Conservation (phyloP, 202 grass and related monocot genomes). For the Zizania palustris region DNA sequence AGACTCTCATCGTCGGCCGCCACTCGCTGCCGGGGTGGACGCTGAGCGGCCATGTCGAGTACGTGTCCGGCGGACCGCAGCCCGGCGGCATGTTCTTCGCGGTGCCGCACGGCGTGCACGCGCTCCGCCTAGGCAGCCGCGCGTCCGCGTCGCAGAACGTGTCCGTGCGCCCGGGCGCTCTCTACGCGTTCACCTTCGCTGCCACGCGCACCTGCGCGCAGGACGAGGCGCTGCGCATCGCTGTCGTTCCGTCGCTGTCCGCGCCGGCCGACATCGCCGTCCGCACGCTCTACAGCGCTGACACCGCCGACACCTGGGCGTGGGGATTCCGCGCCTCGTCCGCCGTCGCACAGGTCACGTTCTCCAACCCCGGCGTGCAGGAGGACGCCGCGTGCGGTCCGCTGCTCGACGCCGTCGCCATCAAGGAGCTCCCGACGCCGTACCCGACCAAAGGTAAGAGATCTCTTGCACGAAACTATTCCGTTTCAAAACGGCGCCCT, state of each 20-base stretch:
- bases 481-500: background rate
- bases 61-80: slow-evolving; percentile 82
- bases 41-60: slow-evolving; percentile 74
- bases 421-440: slow-evolving; percentile 87
- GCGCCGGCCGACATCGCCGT: slow-evolving; percentile 74
- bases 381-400: slow-evolving; percentile 79
- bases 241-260: slow-evolving; percentile 60
- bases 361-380: slow-evolving; percentile 85
- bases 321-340: slow-evolving; percentile 78
- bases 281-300: slow-evolving; percentile 85
- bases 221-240: slow-evolving; percentile 78
- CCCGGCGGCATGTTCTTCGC: slow-evolving; percentile 89
- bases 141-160: slow-evolving; percentile 81
- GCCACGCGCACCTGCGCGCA: slow-evolving; percentile 97
- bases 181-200: slow-evolving; percentile 88
- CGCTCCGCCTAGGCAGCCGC: slow-evolving; percentile 75
- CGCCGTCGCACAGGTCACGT: slow-evolving; percentile 57
- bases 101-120: slow-evolving; percentile 87
- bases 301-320: slow-evolving; percentile 71
- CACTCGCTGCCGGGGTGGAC: slow-evolving; percentile 89
- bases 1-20: slow-evolving; percentile 73
- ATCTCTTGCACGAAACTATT: background rate
- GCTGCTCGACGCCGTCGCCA: slow-evolving; percentile 81
- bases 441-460: slow-evolving; percentile 69
- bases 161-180: slow-evolving; percentile 66